phyloP scores from a whole-genome alignment of 257 asterid species.

The Penstemon davidsonii region DNA sequence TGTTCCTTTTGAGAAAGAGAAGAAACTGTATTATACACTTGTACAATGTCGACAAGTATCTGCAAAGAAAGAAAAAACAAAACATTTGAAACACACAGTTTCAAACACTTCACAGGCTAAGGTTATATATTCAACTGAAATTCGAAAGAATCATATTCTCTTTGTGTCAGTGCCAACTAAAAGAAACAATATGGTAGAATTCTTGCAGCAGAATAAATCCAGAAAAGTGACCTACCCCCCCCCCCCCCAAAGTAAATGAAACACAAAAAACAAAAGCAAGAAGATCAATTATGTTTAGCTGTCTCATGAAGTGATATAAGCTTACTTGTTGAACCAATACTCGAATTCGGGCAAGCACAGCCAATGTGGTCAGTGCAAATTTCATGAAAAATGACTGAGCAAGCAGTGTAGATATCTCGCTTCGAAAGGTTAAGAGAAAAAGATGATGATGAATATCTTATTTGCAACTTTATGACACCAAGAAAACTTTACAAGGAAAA shows the following conservation, averaged over 20 bases:
- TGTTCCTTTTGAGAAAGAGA: conserved; percentile 75
- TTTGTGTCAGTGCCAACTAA: too few relatives aligned
- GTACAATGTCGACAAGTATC: conserved; percentile 79
- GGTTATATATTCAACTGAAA: not conserved
- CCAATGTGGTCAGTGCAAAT: conserved; percentile 69
- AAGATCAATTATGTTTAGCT: not conserved
- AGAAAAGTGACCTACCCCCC: not conserved
- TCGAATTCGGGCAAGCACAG: conserved; percentile 84
- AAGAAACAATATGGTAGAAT: too few relatives aligned
- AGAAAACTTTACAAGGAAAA: not conserved
- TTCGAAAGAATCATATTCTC: too few relatives aligned
- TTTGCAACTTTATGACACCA: not conserved
- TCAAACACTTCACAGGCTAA: not conserved
- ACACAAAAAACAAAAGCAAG: not conserved
- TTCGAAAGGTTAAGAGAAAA: conserved; percentile 51
- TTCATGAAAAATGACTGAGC: conserved; percentile 91
- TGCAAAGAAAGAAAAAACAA: conserved; percentile 33
- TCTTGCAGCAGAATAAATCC: too few relatives aligned
- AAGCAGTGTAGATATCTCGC: conserved; percentile 80
- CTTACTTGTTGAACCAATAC: conserved; percentile 91
- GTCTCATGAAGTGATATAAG: conserved; percentile 3
- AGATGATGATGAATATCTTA: not conserved
- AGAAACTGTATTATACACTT: conserved; percentile 55
- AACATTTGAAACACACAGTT: conserved; percentile 14
- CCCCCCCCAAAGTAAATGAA: not conserved